Base-by-base conservation (phyloP, 2,329 filamentous ascomycete genomes). In the Aspergillus calidoustus region DNA sequence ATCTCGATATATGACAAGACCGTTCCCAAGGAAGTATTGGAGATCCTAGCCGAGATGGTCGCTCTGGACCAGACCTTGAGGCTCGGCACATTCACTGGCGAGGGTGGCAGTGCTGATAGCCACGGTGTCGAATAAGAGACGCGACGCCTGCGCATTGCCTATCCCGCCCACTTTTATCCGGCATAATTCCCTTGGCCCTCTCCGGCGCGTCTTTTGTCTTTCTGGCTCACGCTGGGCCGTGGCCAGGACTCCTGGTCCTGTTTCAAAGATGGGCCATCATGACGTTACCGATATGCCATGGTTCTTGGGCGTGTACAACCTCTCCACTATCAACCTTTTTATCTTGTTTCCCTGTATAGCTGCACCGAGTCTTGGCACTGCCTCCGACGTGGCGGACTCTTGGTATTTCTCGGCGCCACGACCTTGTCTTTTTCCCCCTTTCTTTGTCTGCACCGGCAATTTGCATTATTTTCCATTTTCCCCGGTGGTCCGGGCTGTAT, bases 1-100 rank as follows among this genome's bases (percentile, higher is more conserved):
- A 97, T 99, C 77, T 87, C 87, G 73, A 97, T 99, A 79, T 99
- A 99, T 81, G 95, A 99, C 80, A 97, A 96, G 87, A 98, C 95
- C 34, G 93, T 98, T 50, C 90, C 94, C 71, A 97, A 97, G 91
- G 93, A 93, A 65, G 91, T 98, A 72, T 89, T 99, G 71, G 94
- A 99, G 79, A 89, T 98, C 71, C 88, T 99, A 66, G 95, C 95
- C 68, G 92, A 97, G 82, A 97, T 99, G 92, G 97, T 99, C 74
- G 94, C 93, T 67, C 88, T 93, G 78, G 95, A 98, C 81, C 87
- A 90, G 66, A 87, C 83, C 66, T 82, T 92, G 69, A 86, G 89
- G 69, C 83, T 91, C 65, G 86, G 82, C 57, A 70, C 73, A n/a
- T 77, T 78, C 68, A 77, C 76, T 51, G 70, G 73, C 47, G 75